Evolutionary conservation across 441 rosid species (phyloP), one percentile per base, ranked within the genome.

Genomic region (Euphorbia celastroides): DNA sequence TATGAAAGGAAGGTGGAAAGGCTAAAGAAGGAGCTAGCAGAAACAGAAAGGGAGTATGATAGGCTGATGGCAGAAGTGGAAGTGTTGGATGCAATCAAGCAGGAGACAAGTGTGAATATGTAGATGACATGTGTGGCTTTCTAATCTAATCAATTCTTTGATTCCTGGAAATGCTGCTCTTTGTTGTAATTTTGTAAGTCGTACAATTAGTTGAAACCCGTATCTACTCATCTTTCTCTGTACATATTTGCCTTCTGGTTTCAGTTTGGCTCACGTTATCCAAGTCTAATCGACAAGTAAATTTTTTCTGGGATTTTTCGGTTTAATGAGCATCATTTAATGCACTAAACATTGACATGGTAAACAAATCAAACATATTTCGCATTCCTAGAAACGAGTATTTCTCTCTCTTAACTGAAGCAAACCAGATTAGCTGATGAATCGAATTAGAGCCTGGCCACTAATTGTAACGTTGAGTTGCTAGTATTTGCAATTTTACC

Each of bases 21-120:
- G 68, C 32, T 71, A 60, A 89, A 86, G 98, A 34, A 34, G 38
- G 38, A 34, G 9, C 9, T 34, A 4, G 9, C 4, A 34, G 4
- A 34, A 34, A 84, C 68, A n/a, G 67, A 84, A 62, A 57, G 51
- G 0, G 86, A 86, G 71, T 82, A 85, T 70, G 77, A 75, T 41
- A 77, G 71, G 57, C 68, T 89, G 57, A 66, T 74, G 70, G 79
- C 60, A 9, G 91, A 89, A 75, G 62, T 87, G 57, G 65, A 68
- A 58, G 68, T 69, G 32, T 55, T 86, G 75, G 83, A 71, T 65
- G 9, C 26, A 38, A 60, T 81, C 20, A 81, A 86, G 78, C 75
- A 69, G 17, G 88, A 85, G 71, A 70, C 62, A 11, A 31, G 27
- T 63, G 81, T 79, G 66, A 64, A 80, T 67, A 48, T 63, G 26